These are phyloP conservation scores for Themeda triandra DNA, from an alignment of 176 grass and related monocot genomes.

Conservation along the genomic window DNA sequence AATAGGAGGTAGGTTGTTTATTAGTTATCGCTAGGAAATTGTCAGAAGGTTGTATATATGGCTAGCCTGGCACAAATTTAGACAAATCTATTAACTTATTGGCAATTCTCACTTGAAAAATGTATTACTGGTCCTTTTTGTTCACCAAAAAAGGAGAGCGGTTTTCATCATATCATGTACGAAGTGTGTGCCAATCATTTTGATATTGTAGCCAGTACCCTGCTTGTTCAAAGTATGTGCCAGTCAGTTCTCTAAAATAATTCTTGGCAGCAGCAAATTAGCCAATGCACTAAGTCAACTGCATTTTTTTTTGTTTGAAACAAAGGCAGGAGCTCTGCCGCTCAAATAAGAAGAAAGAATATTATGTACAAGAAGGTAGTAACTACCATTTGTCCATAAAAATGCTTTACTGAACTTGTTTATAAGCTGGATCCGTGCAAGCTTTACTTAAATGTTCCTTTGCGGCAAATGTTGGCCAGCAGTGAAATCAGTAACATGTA, in stretches of 20 bases:
- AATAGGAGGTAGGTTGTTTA: conserved; percentile 5
- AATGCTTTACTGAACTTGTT: neutral
- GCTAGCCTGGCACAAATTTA: neutral
- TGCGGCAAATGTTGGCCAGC: neutral
- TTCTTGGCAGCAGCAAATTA: neutral
- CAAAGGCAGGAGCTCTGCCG: no score
- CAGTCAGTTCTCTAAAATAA: conserved; percentile 19
- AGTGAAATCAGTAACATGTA: neutral
- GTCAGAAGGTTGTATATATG: neutral
- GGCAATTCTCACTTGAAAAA: neutral
- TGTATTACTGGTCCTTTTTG: neutral
- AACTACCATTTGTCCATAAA: conserved; percentile 1
- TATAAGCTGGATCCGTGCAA: neutral
- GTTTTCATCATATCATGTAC: neutral
- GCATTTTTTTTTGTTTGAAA: neutral
- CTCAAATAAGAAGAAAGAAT: no score
- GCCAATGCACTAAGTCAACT: neutral
- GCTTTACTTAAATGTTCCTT: neutral
- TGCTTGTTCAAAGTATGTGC: neutral
- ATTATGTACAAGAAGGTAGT: neutral
- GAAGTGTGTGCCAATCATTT: conserved; percentile 1
- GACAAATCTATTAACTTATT: neutral
- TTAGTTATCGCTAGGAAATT: neutral
- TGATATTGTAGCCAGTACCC: neutral
- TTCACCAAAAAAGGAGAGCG: neutral